Base-by-base conservation (phyloP, 2,329 filamentous ascomycete species). In the Whalleya microplaca region DNA sequence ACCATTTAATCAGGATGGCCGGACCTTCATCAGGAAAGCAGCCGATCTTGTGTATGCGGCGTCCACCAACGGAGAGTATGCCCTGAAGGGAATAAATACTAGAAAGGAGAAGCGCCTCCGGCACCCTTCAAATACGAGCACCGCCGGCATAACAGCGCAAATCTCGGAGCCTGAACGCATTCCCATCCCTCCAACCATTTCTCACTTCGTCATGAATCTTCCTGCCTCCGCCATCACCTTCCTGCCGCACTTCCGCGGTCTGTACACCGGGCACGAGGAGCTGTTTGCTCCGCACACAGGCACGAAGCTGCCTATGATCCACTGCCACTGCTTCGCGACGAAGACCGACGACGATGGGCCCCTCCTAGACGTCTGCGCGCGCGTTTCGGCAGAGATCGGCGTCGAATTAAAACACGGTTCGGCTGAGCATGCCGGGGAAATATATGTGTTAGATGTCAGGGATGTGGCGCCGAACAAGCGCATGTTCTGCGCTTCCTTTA, bases 151-250 rank as follows among this genome's bases (percentile, higher is more conserved):
- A 16, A 68, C 69, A 19, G 71, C 73, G 14, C 71, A n/a, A n/a
- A n/a, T 37, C 2, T 75, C 75, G 3, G 67, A 72, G 51, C 72
- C 73, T 21, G 66, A 66, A 61, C 74, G 67, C 59, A 70, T 85
- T 23, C 76, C 79, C 10, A 80, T 92, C 45, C 94, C 94, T 2
- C 81, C 82, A 2, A 87, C 88, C 40, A 91, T 98, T 71, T 83
- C 87, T n/a, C 95, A 98, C 77, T 99, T 93, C 72, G 90, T 98
- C 64, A 97, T 99, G 91, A 99, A 99, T 75, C 87, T 99, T 16
- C 95, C 95, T 0, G 95, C 93, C 1, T 90, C 87, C 1, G 94
- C 95, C 1, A 88, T 95, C 58, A 87, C 90, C 56, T 99, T 99
- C 71, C 81, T 97, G 20, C 78, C 80, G 53, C 70, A 67, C 78